phyloP scores from a whole-genome alignment of 495 filamentous ascomycete genomes.

The Lasiosphaeriaceae sp. region DNA sequence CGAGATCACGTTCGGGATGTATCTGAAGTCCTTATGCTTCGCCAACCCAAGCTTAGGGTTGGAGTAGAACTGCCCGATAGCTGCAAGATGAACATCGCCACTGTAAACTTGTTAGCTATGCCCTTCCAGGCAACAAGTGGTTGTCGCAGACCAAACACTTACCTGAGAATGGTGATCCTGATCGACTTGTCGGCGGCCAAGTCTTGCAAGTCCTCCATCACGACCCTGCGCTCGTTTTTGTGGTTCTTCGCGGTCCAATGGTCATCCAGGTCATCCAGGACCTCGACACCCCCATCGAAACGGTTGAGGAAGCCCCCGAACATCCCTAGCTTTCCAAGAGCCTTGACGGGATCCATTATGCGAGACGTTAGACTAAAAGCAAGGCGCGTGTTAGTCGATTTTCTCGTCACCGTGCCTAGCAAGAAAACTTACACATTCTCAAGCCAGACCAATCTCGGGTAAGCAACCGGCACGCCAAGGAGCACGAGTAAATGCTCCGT shows the following conservation, averaged over 20 bases:
- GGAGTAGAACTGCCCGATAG: conserved; percentile 91
- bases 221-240: conserved; percentile 79
- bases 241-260: conserved; percentile 97
- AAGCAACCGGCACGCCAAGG: conserved; percentile 83
- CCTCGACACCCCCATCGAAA: conserved; percentile 89
- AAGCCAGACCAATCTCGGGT: conserved; percentile 77
- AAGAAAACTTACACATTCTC: conserved; percentile 58
- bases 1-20: conserved; percentile 87
- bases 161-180: conserved; percentile 78
- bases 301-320: conserved; percentile 79
- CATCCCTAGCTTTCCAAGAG: conserved; percentile 75
- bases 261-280: conserved; percentile 88
- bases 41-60: conserved; percentile 72
- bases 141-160: conserved; percentile 48
- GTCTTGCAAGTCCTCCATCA: conserved; percentile 86
- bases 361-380: conserved; percentile 74
- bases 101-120: conserved; percentile 46
- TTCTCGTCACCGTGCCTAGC: neutral
- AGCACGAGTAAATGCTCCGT: conserved; percentile 87
- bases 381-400: conserved; percentile 8
- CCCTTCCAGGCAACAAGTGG: neutral
- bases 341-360: conserved; percentile 81
- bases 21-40: conserved; percentile 88
- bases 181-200: conserved; percentile 87
- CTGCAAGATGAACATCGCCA: conserved; percentile 91